Percentiles rank a stretch among this genome's conserved stretches.
Evolutionary conservation across 2,329 filamentous ascomycete species (phyloP).

Genomic region (Albifimbria verrucaria): DNA sequence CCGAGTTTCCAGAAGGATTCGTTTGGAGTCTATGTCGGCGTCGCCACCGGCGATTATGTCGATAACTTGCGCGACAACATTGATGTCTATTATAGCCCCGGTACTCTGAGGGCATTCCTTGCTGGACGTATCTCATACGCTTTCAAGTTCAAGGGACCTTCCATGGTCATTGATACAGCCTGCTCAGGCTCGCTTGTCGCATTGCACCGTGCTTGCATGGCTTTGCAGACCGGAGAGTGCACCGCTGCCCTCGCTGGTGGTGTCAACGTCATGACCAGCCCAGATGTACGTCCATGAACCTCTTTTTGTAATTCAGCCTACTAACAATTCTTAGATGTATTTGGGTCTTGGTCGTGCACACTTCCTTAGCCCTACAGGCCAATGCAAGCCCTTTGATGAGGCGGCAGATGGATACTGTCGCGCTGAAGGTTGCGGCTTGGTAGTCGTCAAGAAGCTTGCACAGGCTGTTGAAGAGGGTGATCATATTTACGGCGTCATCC

Average conservation of each 20-base stretch:
- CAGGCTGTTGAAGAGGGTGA: constrained; percentile 44
- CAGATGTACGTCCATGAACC: constrained; percentile 1
- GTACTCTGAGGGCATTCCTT: constrained; percentile 25
- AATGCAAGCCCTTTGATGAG: constrained; percentile 21
- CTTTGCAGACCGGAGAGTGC: constrained; percentile 22
- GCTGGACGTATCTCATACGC: constrained; percentile 27
- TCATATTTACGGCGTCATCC: constrained; percentile 34
- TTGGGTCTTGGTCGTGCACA: constrained; percentile 9
- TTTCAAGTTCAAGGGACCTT: constrained; percentile 32
- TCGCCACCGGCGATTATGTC: constrained; percentile 4
- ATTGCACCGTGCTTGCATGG: constrained; percentile 25
- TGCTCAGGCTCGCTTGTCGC: constrained; percentile 32
- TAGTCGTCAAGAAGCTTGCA: constrained; percentile 44
- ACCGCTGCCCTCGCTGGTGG: constrained; percentile 29
- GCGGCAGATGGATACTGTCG: constrained; percentile 45
- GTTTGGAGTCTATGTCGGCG: constrained; percentile 2
- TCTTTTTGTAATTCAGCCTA: neutral
- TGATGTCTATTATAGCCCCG: constrained; percentile 13
- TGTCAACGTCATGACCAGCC: constrained; percentile 30
- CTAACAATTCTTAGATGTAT: constrained; percentile 2
- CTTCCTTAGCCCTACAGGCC: constrained; percentile 21
- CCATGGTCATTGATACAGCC: constrained; percentile 31
- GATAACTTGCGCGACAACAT: constrained; percentile 5
- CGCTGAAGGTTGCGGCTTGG: constrained; percentile 40
- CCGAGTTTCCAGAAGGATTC: constrained; percentile 2